Evolutionary conservation across 2,329 filamentous ascomycete species (phyloP), one percentile per base, ranked within the genome.

Genomic region (Dothideomycetidae sp.): DNA sequence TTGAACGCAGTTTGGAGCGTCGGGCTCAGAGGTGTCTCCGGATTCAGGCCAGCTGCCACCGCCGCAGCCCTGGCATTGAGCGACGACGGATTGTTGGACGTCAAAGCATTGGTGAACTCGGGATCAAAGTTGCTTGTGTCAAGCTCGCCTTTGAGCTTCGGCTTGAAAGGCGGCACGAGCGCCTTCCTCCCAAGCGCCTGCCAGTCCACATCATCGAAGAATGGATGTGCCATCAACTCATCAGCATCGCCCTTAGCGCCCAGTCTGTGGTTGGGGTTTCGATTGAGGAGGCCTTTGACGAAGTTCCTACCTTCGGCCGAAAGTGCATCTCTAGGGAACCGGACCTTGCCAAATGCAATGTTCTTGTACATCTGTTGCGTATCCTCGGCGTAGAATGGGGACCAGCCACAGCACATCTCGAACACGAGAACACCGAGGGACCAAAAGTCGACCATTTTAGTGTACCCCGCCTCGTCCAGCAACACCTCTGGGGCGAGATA

Each of bases 341-440:
- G 73, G 41, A 98, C 90, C 57, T 98, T 98, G 55, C 90, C 90
- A 54, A 98, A 98, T 0, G 90, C 90, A 56, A 98, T 98, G 64
- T 98, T 98, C 68, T 98, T 98, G 68, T 98, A 98, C 90, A 98
- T 98, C 59, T 98, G 90, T 60, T 98, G 90, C 0, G 90, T 98
- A 54, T 98, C 90, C 54, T 98, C 90, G 40, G 90, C 90, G 51
- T 96, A 98, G 62, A 98, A 98, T 0, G 90, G 90, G 52, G 85
- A 94, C 90, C 90, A 98, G 21, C 90, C 90, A 52, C 90, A 98
- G 65, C 90, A 98, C 90, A 98, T 98, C 60, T 98, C 90, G 52
- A 98, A 98, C 1, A 98, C 90, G 38, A 98, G 68, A 33, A 98
- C 90, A 40, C 90, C 90, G 10, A 98, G 70, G 2, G 90, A 98